Percentiles rank a stretch among this genome's conserved stretches.
Conservation (phyloP, 306 rosid species). For the Prunus davidiana region DNA sequence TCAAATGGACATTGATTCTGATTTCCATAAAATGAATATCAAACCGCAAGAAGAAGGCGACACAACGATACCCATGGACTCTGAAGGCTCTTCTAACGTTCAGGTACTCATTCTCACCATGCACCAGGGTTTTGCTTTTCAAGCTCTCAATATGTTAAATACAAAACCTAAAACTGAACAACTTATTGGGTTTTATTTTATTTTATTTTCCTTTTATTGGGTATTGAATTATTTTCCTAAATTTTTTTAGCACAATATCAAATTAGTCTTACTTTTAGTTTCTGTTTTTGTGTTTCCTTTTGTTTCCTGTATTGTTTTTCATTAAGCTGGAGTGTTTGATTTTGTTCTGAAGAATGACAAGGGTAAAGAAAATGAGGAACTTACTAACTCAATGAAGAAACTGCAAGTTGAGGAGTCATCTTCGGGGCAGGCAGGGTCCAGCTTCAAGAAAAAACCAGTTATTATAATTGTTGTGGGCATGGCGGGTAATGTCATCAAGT, state of each 20-base stretch:
- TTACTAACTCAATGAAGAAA: slow-evolving; percentile 56
- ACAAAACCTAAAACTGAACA: background rate
- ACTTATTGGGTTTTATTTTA: background rate
- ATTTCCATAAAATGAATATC: slow-evolving; percentile 14
- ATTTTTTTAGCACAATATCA: background rate
- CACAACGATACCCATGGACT: slow-evolving; percentile 43
- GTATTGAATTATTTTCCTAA: background rate
- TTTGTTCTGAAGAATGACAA: slow-evolving; percentile 32
- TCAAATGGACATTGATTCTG: slow-evolving; percentile 54
- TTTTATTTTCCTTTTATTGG: too few relatives aligned
- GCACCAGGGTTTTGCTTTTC: background rate
- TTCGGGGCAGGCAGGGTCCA: slow-evolving; percentile 46
- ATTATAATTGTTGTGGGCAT: slow-evolving; percentile 85
- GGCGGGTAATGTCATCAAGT: slow-evolving; percentile 54
- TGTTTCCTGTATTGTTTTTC: background rate
- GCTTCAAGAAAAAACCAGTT: slow-evolving; percentile 73
- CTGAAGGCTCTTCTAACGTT: slow-evolving; percentile 35
- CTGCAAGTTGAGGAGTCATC: slow-evolving; percentile 62
- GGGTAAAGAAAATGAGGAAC: slow-evolving; percentile 55
- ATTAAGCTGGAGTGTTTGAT: slow-evolving; percentile 17
- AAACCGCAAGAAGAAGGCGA: slow-evolving; percentile 15
- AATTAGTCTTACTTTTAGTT: too few relatives aligned
- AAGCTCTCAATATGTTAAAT: background rate
- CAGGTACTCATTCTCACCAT: slow-evolving; percentile 19
- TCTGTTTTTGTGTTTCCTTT: too few relatives aligned